Evolutionary conservation across 2,329 filamentous ascomycete genomes (phyloP).

Genomic region (Ascochyta koolunga): DNA sequence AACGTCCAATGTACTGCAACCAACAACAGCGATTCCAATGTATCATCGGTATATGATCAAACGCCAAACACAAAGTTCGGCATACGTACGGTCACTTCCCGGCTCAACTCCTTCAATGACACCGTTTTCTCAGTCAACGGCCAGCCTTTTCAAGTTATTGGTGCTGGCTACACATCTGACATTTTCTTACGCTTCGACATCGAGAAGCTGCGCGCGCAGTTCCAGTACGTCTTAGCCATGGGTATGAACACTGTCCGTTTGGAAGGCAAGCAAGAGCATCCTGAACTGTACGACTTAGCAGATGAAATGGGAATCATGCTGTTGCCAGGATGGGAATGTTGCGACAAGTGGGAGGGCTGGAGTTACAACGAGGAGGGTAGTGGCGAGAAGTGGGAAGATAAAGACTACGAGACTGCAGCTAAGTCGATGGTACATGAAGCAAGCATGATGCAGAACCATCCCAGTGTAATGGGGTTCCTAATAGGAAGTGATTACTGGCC

Average conservation of each 20-base stretch:
- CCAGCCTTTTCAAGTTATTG: constrained; percentile 64
- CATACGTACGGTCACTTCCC: constrained; percentile 60
- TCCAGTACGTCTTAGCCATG: constrained; percentile 63
- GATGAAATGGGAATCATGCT: constrained; percentile 67
- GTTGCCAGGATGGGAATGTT: constrained; percentile 69
- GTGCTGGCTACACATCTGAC: constrained; percentile 66
- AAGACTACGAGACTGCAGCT: constrained; percentile 63
- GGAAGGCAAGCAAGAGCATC: constrained; percentile 70
- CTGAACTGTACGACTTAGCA: constrained; percentile 64
- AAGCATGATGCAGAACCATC: constrained; percentile 64
- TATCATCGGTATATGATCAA: constrained; percentile 41
- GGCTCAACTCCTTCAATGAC: constrained; percentile 60
- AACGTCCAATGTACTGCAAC: constrained; percentile 35
- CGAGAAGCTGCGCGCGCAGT: constrained; percentile 56
- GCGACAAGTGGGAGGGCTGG: constrained; percentile 72
- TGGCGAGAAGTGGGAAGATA: constrained; percentile 56
- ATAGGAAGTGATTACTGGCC: constrained; percentile 70
- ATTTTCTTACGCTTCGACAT: constrained; percentile 66
- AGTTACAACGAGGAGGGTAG: constrained; percentile 62
- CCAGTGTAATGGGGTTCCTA: constrained; percentile 63
- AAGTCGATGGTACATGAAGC: constrained; percentile 66
- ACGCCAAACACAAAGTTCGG: constrained; percentile 54
- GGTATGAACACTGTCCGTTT: constrained; percentile 68
- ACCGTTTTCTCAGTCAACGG: constrained; percentile 63
- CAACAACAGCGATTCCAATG: constrained; percentile 21